Evolutionary conservation across 805 yeast species (phyloP), one percentile per base, ranked within the genome.

Genomic region (Wickerhamiella shivajii): DNA sequence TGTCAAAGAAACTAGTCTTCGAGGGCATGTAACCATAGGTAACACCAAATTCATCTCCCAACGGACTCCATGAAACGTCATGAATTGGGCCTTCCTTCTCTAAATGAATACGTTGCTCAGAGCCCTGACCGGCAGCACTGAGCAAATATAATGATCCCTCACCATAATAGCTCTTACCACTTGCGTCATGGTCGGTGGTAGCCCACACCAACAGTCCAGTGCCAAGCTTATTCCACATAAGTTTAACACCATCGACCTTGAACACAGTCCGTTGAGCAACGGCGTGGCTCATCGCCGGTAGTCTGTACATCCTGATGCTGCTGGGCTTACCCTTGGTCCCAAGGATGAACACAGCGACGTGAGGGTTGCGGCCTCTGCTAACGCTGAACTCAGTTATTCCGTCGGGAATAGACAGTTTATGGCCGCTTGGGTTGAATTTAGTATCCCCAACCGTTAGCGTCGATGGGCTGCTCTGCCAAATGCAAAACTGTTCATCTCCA

Each of bases 1-100:
- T 72, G 59, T 90, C 97, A 50, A 87, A 90, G 49, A 90, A 83
- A 8, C 94, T 74, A 17, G 96, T 85, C 49, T 78, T 77, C 18
- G 95, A 81, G 2, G 99, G 99, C 97, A 90, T 90, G 60, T 71
- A 85, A 20, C 98, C 99, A 52, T 85, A 85, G 36, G 80, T 83
- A 27, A 90, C 98, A 40, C 95, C 97, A 63, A 90, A 92, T 60
- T 90, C 97, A 46, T 94, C 70, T 13, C 94, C 81, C 33, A 84
- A 73, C 39, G 97, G 95, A 17, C 93, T 78, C 99, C 99, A 90
- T 15, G 90, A 75, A 41, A 87, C 80, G 56, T 90, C 98, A 60
- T 90, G 96, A 46, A 90, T 84, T 28, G 99, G 97, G 20, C 97
- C 97, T 51, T 84, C 94, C 47, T 80, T 76, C 42, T 80, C 83